A percentile compares a stretch with the other conserved stretches of the same genome.
Conservation (phyloP, 2,329 filamentous ascomycete species). For the Cordyceps javanica region DNA sequence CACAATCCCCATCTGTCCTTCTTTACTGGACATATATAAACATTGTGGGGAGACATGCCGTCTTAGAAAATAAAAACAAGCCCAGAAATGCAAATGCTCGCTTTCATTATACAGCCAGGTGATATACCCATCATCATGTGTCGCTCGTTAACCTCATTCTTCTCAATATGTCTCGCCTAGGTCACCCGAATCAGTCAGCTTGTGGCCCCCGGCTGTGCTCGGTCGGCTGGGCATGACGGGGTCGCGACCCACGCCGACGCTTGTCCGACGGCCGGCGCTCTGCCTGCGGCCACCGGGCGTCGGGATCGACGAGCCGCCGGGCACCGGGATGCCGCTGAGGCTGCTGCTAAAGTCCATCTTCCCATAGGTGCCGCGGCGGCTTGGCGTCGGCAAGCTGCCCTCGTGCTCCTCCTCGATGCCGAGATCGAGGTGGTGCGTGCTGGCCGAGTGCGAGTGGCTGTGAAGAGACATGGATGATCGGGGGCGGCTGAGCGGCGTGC, state of each 20-base stretch:
- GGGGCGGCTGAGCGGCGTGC: conserved; percentile 63
- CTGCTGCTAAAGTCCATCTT: conserved; percentile 38
- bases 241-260: conserved; percentile 29
- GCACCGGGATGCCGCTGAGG: conserved; percentile 34
- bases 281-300: conserved; percentile 38
- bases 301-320: conserved; percentile 33
- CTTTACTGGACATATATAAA: not conserved
- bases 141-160: not conserved
- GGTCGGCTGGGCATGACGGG: conserved; percentile 19
- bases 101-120: conserved; percentile 9
- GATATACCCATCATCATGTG: not conserved
- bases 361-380: conserved; percentile 48
- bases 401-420: conserved; percentile 39
- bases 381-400: conserved; percentile 43
- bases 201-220: conserved; percentile 31
- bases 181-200: conserved; percentile 32
- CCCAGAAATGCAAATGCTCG: conserved; percentile 12
- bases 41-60: conserved; percentile 1
- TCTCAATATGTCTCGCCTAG: conserved; percentile 49
- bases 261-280: conserved; percentile 37
- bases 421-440: conserved; percentile 49
- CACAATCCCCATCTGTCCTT: not conserved
- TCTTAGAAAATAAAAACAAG: conserved; percentile 2
- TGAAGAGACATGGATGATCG: conserved; percentile 64
- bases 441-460: conserved; percentile 52